A percentile compares a stretch with the other conserved stretches of the same genome.
phyloP scores from a whole-genome alignment of 768 basidiomycete genomes.

The Lactarius vividus region DNA sequence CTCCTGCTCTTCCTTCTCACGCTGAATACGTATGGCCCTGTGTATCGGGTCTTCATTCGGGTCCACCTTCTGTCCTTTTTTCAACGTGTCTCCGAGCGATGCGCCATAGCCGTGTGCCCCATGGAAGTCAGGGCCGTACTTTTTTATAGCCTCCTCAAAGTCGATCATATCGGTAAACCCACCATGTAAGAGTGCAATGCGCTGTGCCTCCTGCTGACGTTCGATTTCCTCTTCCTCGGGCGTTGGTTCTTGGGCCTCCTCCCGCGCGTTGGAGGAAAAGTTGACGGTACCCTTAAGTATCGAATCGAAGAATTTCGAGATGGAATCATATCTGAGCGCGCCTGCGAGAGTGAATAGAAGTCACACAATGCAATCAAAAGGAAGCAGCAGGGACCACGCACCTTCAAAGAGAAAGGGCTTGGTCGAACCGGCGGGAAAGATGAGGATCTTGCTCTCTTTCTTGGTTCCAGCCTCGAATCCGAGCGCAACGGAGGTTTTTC shows the following conservation, averaged over 20 bases:
- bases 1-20: slow-evolving; percentile 30
- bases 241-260: slow-evolving; percentile 9
- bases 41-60: slow-evolving; percentile 32
- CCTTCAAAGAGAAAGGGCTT: slow-evolving; percentile 57
- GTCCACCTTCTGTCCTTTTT: slow-evolving; percentile 34
- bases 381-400: slow-evolving; percentile 31
- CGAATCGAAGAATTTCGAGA: slow-evolving; percentile 71
- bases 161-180: slow-evolving; percentile 50
- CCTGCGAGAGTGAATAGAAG: slow-evolving; percentile 42
- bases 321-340: slow-evolving; percentile 65
- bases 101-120: slow-evolving; percentile 43
- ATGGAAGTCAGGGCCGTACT: slow-evolving; percentile 43
- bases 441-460: slow-evolving; percentile 59
- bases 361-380: neutral
- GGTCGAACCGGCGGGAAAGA: slow-evolving; percentile 63
- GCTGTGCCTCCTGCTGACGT: slow-evolving; percentile 52
- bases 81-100: slow-evolving; percentile 41
- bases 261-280: slow-evolving; percentile 36
- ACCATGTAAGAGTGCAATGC: slow-evolving; percentile 50
- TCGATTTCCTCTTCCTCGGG: slow-evolving; percentile 46
- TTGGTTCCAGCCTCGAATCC: slow-evolving; percentile 55
- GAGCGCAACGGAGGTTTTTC: slow-evolving; percentile 52
- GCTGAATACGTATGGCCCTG: slow-evolving; percentile 31
- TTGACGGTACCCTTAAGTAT: slow-evolving; percentile 69
- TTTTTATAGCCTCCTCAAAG: slow-evolving; percentile 50